A percentile compares a stretch with the other conserved stretches of the same genome.
These are phyloP conservation scores for Alternaria conjuncta DNA, from an alignment of 2,329 filamentous ascomycete genomes.

Conservation along the genomic window DNA sequence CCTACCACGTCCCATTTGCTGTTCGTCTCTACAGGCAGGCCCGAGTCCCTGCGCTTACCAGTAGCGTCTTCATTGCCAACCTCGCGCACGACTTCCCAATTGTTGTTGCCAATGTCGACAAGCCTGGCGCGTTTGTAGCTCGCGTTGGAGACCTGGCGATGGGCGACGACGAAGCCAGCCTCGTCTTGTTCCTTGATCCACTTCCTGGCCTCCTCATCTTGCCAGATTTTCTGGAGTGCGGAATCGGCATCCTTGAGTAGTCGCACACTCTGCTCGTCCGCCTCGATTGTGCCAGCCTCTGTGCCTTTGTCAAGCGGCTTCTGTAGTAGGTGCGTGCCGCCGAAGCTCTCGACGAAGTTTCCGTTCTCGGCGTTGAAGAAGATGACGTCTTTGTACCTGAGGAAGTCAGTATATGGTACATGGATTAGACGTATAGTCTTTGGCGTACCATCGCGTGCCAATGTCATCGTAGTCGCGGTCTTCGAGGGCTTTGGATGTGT, in stretches of 20 bases:
- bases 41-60: conserved; percentile 41
- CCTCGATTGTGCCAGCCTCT: conserved; percentile 45
- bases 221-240: conserved; percentile 36
- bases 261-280: conserved; percentile 40
- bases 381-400: conserved; percentile 44
- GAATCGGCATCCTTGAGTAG: conserved; percentile 39
- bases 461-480: conserved; percentile 47
- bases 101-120: conserved; percentile 36
- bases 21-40: conserved; percentile 39
- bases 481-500: conserved; percentile 33
- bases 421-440: background rate
- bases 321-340: conserved; percentile 39
- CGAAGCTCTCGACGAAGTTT: conserved; percentile 38
- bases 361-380: conserved; percentile 32
- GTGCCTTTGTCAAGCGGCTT: conserved; percentile 33
- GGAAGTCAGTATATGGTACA: background rate
- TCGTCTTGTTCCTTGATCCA: conserved; percentile 41
- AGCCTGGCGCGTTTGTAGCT: conserved; percentile 45
- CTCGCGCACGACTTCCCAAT: conserved; percentile 43
- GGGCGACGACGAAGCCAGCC: conserved; percentile 42
- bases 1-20: conserved; percentile 46
- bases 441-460: conserved; percentile 37
- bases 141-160: conserved; percentile 40
- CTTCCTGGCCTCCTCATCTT: conserved; percentile 27
- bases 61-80: conserved; percentile 33